Evolutionary conservation across 306 rosid genomes (phyloP), one percentile per base, ranked within the genome.

Genomic region (Castanopsis chinensis): DNA sequence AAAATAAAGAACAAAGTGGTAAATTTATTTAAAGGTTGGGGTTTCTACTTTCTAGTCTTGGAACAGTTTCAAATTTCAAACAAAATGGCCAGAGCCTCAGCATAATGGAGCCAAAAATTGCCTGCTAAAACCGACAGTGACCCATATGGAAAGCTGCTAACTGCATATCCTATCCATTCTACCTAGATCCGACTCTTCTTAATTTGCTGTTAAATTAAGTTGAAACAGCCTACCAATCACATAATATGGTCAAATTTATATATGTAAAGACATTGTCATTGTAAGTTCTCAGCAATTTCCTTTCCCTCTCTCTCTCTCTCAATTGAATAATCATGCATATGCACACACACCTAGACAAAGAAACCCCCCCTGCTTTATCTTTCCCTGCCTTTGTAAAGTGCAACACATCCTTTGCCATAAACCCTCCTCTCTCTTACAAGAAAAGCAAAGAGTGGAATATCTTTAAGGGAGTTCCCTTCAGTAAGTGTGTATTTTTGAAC

Each of bases 241-340:
- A 41, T 41, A 58, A 68, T 58, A 41, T 43, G 27, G 54, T 35
- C 58, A 74, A 25, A 37, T 68, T 70, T 14, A 41, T 41, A 41
- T 18, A 33, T 56, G 28, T 52, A 78, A 80, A 8, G 71, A 80
- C 85, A 59, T 33, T 41, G 43, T 33, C 54, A 8, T 8, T 3
- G 77, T 73, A 84, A 33, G 30, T 80, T 81, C 84, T 19, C 35
- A 32, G 83, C 79, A 84, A 63, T 74, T 84, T 81, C 85, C 82
- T 60, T 55, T 12, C 1, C 32, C 75, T 25, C 37, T 28, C 54
- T 11, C 69, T 17, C 1, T 63, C 35, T 60, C 21, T 60, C 25
- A 59, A 14, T 59, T 59, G 33, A 13, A 23, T 23, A 13, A 23
- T 23, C 1, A 11, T 59, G 33, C 67, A 59, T 0, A 14, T 3